Conservation (phyloP, 345 rosid species). For the Draba incana region DNA sequence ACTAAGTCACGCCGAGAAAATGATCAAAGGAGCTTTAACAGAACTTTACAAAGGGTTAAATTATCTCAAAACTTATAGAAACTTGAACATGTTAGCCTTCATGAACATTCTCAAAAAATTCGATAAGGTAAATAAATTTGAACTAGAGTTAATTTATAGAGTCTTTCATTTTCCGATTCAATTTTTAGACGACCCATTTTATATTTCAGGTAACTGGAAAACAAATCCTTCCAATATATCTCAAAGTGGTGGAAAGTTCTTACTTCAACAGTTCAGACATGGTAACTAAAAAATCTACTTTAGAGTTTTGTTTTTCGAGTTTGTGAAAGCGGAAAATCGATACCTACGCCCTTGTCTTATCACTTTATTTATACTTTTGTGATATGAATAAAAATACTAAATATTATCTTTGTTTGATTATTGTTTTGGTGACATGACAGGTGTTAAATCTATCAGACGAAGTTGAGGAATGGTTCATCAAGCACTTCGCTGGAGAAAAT, state of each 20-base stretch:
- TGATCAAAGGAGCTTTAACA: constrained; percentile 77
- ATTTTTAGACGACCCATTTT: background rate
- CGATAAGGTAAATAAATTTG: constrained; percentile 63
- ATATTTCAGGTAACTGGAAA: constrained; percentile 74
- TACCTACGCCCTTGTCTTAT: constrained; percentile 26
- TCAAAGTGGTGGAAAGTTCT: constrained; percentile 92
- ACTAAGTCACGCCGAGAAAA: constrained; percentile 86
- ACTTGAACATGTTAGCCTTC: constrained; percentile 96
- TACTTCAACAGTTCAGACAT: constrained; percentile 92
- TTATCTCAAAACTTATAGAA: constrained; percentile 92
- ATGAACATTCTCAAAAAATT: constrained; percentile 94
- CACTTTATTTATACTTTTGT: constrained; percentile 26
- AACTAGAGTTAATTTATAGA: background rate
- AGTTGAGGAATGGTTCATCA: constrained; percentile 82
- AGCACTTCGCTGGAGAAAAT: constrained; percentile 84
- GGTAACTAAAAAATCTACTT: constrained; percentile 51
- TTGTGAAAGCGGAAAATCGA: constrained; percentile 44
- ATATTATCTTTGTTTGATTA: background rate
- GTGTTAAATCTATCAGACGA: constrained; percentile 79
- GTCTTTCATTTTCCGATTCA: background rate
- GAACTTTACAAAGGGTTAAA: constrained; percentile 91
- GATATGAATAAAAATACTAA: constrained; percentile 3
- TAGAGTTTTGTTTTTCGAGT: background rate
- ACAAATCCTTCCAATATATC: constrained; percentile 86
- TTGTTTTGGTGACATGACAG: constrained; percentile 57